Conservation (phyloP, 768 basidiomycete species). For the Inosperma sp. region DNA sequence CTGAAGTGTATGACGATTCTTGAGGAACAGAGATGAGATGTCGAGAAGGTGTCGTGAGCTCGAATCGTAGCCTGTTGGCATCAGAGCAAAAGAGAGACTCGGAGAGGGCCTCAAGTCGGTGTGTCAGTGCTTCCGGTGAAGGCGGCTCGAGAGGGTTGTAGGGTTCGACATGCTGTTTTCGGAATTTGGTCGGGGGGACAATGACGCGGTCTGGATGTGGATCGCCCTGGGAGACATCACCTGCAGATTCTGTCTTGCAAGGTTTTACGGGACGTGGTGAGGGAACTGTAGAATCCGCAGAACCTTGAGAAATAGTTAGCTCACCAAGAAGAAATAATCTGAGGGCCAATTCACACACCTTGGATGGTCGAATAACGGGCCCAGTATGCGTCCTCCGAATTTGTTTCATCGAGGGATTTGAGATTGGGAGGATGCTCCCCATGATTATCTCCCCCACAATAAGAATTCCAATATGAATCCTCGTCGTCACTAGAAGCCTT, state of each 20-base stretch:
- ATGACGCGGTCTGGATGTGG: conserved; percentile 29
- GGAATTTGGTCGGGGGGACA: conserved; percentile 27
- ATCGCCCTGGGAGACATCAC: conserved; percentile 6
- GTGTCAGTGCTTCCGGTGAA: conserved; percentile 38
- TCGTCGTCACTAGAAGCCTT: conserved; percentile 36
- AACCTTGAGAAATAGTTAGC: conserved; percentile 39
- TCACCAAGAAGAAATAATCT: conserved; percentile 1
- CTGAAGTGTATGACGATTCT: conserved; percentile 10
- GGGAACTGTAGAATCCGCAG: conserved; percentile 68
- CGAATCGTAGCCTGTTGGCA: conserved; percentile 16
- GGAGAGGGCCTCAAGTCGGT: conserved; percentile 35
- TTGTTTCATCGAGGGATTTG: conserved; percentile 21
- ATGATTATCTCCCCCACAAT: conserved; percentile 40
- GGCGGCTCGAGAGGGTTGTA: conserved; percentile 42
- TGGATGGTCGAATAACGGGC: conserved; percentile 67
- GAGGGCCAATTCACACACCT: conserved; percentile 39
- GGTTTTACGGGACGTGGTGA: conserved; percentile 37
- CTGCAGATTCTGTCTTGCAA: conserved; percentile 16
- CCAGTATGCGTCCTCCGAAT: conserved; percentile 67
- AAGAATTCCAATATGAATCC: conserved; percentile 67
- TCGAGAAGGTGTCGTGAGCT: conserved; percentile 12
- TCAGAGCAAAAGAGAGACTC: conserved; percentile 12
- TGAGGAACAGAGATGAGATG: conserved; percentile 14
- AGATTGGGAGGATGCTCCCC: conserved; percentile 12
- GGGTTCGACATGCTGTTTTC: conserved; percentile 26